Conservation (phyloP, 192 early-diverging fungal species). For the Endogone sp. region DNA sequence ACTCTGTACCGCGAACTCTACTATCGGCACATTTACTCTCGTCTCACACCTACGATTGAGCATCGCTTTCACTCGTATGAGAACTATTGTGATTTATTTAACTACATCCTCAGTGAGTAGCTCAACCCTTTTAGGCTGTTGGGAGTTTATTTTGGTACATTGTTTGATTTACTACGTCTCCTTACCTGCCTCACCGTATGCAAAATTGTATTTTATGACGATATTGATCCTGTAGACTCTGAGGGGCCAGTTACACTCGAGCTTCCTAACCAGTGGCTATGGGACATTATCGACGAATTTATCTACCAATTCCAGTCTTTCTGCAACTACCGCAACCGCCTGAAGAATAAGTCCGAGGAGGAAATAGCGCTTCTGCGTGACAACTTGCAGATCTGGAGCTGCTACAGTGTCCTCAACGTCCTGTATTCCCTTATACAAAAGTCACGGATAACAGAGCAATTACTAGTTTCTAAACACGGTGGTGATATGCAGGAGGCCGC, state of each 20-base stretch:
- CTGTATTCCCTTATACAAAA: conserved; percentile 95
- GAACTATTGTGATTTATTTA: conserved; percentile 97
- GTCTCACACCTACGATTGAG: conserved; percentile 83
- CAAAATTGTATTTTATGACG: no score
- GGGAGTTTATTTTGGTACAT: no score
- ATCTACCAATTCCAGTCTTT: conserved; percentile 99
- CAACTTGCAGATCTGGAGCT: conserved; percentile 91
- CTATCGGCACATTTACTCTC: conserved; percentile 96
- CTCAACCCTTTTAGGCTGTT: no score
- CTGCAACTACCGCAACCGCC: conserved; percentile 88
- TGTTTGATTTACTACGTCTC: conserved; percentile 4
- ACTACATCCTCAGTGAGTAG: conserved; percentile 85
- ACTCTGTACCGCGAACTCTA: conserved; percentile 95
- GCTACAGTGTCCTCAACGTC: conserved; percentile 94
- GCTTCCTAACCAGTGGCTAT: conserved; percentile 97
- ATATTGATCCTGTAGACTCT: no score
- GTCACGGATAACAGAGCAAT: conserved; percentile 90
- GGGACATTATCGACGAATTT: conserved; percentile 99
- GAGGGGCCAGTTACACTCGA: conserved; percentile 87
- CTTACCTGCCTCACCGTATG: conserved; percentile 4
- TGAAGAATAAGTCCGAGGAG: conserved; percentile 73
- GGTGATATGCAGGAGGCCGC: conserved; percentile 85
- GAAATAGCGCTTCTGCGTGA: conserved; percentile 81
- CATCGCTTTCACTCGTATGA: conserved; percentile 89
- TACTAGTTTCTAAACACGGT: conserved; percentile 83